A percentile compares a stretch with the other conserved stretches of the same genome.
These are phyloP conservation scores for Clarireedia hainanense DNA, from an alignment of 2,329 filamentous ascomycete species.

Conservation along the genomic window DNA sequence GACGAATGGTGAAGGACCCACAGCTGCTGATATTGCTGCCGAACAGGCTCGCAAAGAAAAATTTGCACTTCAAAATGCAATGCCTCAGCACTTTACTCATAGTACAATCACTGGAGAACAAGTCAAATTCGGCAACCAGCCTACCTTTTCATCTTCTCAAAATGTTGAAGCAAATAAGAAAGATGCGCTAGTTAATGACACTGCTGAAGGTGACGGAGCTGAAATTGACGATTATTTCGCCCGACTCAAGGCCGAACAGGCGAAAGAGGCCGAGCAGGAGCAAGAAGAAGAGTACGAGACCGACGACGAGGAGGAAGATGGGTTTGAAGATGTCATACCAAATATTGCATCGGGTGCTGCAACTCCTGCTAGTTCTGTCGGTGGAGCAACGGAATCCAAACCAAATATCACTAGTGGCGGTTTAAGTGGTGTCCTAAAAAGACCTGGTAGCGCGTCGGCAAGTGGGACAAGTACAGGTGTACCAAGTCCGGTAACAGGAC, in stretches of 20 bases:
- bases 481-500: conserved; percentile 29
- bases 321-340: conserved; percentile 39
- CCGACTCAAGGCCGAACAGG: conserved; percentile 54
- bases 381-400: conserved; percentile 14
- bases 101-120: conserved; percentile 60
- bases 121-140: conserved; percentile 39
- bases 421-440: conserved; percentile 25
- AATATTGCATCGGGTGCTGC: conserved; percentile 20
- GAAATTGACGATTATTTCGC: conserved; percentile 62
- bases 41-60: conserved; percentile 59
- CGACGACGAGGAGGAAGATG: conserved; percentile 37
- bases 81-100: conserved; percentile 65
- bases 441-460: conserved; percentile 22
- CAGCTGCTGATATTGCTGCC: conserved; percentile 58
- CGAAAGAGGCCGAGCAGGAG: conserved; percentile 39
- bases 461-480: conserved; percentile 28
- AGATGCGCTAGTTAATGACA: conserved; percentile 29
- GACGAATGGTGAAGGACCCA: conserved; percentile 55
- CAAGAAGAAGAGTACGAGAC: conserved; percentile 44
- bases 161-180: conserved; percentile 40
- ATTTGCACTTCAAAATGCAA: conserved; percentile 58
- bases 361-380: conserved; percentile 25
- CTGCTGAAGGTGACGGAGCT: conserved; percentile 44
- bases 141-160: conserved; percentile 31
- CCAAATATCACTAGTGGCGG: conserved; percentile 14